A percentile compares a stretch with the other conserved stretches of the same genome.
phyloP scores from a whole-genome alignment of 805 yeast genomes.

The Dipodascopsis uninucleata region DNA sequence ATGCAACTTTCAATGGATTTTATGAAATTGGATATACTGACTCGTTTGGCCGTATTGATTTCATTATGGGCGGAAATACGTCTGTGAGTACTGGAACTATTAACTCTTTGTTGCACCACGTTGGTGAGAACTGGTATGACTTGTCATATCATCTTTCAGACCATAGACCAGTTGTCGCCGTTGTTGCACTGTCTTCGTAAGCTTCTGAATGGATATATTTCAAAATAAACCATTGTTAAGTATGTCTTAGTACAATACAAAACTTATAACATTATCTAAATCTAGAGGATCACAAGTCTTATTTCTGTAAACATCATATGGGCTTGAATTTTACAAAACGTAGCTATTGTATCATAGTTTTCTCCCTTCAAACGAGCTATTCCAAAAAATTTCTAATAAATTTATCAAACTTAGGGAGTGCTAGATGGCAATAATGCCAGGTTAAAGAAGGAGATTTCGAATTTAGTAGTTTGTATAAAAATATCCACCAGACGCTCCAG shows the following conservation, averaged over 20 bases:
- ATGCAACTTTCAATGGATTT: conserved; percentile 10
- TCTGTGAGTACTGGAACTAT: conserved; percentile 2
- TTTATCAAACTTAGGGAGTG: no score
- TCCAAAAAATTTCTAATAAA: no score
- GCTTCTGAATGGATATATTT: no score
- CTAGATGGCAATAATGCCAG: background rate
- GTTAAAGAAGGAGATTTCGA: background rate
- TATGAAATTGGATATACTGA: background rate
- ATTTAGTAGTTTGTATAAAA: background rate
- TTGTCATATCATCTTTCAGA: conserved; percentile 6
- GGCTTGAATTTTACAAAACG: no score
- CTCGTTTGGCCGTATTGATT: conserved; percentile 6
- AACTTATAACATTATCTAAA: no score
- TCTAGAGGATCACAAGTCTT: no score
- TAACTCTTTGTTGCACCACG: background rate
- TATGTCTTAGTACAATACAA: no score
- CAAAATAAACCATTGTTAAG: no score
- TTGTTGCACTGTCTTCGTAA: no score
- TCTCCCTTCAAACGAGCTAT: no score
- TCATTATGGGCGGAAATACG: conserved; percentile 11
- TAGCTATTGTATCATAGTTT: no score
- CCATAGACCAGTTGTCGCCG: conserved; percentile 12
- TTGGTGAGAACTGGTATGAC: conserved; percentile 10
- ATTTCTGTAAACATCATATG: no score
- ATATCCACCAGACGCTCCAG: conserved; percentile 1